Evolutionary conservation across 2,329 filamentous ascomycete genomes (phyloP).

Genomic region (Xylaria sp.): DNA sequence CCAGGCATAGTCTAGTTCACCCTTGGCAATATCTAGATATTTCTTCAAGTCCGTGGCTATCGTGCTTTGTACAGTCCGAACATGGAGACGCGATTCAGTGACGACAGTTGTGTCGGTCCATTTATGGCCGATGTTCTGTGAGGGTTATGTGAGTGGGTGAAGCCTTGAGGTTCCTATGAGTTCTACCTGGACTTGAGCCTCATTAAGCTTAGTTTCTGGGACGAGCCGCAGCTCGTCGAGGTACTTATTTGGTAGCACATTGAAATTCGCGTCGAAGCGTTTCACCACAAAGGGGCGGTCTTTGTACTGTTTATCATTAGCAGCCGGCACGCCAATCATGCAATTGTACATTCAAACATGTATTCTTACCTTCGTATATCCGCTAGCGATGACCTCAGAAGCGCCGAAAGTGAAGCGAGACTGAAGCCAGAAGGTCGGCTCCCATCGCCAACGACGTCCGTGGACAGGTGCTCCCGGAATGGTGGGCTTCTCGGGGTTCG

Average conservation of each 20-base stretch:
- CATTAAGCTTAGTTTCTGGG: conserved; percentile 2
- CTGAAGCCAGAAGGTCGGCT: conserved; percentile 28
- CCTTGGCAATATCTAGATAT: conserved; percentile 15
- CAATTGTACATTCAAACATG: neutral
- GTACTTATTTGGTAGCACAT: conserved; percentile 15
- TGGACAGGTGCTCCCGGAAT: conserved; percentile 23
- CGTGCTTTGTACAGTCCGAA: conserved; percentile 24
- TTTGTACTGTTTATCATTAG: conserved; percentile 26
- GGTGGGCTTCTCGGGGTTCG: neutral
- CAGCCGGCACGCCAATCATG: neutral
- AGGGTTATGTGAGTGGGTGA: neutral
- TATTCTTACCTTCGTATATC: conserved; percentile 22
- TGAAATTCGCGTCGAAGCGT: conserved; percentile 19
- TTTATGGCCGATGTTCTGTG: conserved; percentile 17
- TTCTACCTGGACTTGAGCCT: conserved; percentile 8
- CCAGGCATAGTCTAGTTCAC: conserved; percentile 31
- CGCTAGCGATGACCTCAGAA: conserved; percentile 13
- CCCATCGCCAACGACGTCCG: conserved; percentile 29
- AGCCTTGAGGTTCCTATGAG: neutral
- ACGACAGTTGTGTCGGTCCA: conserved; percentile 24
- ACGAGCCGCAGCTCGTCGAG: conserved; percentile 13
- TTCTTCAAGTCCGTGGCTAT: conserved; percentile 21
- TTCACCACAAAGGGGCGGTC: conserved; percentile 24
- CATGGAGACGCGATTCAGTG: conserved; percentile 27
- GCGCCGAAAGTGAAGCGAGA: conserved; percentile 25